Base-by-base conservation (phyloP, 441 rosid species). In the Adansonia rubrostipa region DNA sequence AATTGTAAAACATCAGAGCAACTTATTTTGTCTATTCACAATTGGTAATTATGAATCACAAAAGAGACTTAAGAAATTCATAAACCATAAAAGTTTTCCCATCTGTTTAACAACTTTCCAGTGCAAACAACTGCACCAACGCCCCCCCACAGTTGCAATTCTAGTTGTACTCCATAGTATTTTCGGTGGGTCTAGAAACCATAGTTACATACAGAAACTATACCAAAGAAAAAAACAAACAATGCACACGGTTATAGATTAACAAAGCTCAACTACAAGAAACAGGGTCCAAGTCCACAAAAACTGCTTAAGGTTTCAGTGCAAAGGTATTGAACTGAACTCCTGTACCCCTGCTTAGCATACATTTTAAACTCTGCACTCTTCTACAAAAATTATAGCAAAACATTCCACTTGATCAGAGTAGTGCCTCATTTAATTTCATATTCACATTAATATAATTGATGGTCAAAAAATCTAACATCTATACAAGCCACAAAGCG, bases 1-100 rank as follows among this genome's bases (percentile, higher is more conserved):
- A 72, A 20, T 45, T 71, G 9, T 36, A 78, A 63, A 78, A 4
- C 77, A 71, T 47, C 53, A 74, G 75, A 67, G 54, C 73, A 74
- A 54, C n/a, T 50, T 20, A 36, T 53, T 75, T 62, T 2, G 3
- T 51, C 36, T 15, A 20, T 60, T 51, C 13, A 65, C n/a, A 28
- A 64, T 36, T 10, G 47, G 48, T 36, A 65, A 65, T 33, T 17
- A 17, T 9, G 70, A 42, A 50, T 15, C 45, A 24, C 44, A 50
- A 22, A 70, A 15, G 33, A 51, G 60, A 70, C 61, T 70, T 50
- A 50, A 22, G 47, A 54, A 56, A n/a, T 42, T 42, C 73, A 33
- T 33, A 64, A 61, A 71, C 68, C 63, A 36, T 70, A n/a, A 71
- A 64, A 33, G 68, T 14, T 60, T 45, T 74, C 68, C 3, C 42